Percentiles rank a stretch among this genome's conserved stretches.
Evolutionary conservation across 2,329 filamentous ascomycete genomes (phyloP).

Genomic region (Aspergillus melleus): DNA sequence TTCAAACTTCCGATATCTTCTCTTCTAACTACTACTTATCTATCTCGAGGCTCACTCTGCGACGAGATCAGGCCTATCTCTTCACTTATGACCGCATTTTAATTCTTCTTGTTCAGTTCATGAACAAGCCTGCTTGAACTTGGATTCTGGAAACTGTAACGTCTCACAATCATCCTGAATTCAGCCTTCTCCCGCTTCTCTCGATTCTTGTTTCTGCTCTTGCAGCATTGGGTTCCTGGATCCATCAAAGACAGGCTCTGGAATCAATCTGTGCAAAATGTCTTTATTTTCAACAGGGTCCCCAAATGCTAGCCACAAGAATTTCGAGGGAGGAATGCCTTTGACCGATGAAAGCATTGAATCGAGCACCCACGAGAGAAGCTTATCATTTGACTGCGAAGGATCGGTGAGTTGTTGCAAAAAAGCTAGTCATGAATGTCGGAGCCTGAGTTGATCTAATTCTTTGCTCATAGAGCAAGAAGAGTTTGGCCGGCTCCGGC

Average conservation of each 20-base stretch:
- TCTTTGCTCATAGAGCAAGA: conserved; percentile 20
- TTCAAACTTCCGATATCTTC: conserved; percentile 21
- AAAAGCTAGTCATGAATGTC: neutral
- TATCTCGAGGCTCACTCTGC: conserved; percentile 17
- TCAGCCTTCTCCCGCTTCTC: conserved; percentile 1
- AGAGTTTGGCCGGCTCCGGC: conserved; percentile 25
- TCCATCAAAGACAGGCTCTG: neutral
- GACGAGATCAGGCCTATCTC: conserved; percentile 13
- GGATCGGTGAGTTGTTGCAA: conserved; percentile 26
- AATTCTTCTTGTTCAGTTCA: conserved; percentile 21
- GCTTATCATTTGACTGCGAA: conserved; percentile 24
- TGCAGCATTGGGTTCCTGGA: neutral
- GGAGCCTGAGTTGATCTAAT: neutral
- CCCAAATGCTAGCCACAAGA: conserved; percentile 25
- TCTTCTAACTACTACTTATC: conserved; percentile 22
- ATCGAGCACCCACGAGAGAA: conserved; percentile 5
- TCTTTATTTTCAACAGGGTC: conserved; percentile 27
- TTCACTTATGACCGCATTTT: conserved; percentile 22
- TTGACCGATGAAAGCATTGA: conserved; percentile 22
- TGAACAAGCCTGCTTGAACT: conserved; percentile 20
- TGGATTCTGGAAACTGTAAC: conserved; percentile 22
- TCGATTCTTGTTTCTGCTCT: neutral
- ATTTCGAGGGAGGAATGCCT: conserved; percentile 19
- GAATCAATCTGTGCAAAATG: conserved; percentile 22
- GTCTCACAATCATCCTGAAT: conserved; percentile 12